phyloP scores from a whole-genome alignment of 2,329 filamentous ascomycete species.

The Laburnicola sp. region DNA sequence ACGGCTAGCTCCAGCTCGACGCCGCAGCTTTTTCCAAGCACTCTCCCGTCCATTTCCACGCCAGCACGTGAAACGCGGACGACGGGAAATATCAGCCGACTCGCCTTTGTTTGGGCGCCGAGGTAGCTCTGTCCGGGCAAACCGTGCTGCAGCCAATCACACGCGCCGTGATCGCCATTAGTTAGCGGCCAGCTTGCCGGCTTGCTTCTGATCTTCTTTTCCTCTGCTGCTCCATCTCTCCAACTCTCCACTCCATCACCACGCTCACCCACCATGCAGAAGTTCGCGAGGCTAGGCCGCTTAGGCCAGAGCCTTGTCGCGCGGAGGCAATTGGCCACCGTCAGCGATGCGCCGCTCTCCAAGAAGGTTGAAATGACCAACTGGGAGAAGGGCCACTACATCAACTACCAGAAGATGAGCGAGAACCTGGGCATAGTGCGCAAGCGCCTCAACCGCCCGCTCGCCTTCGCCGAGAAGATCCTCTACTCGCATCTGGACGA shows the following conservation, averaged over 20 bases:
- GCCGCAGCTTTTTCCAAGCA: constrained; percentile 19
- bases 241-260: constrained; percentile 46
- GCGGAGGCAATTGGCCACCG: constrained; percentile 74
- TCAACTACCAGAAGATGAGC: constrained; percentile 99
- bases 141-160: constrained; percentile 35
- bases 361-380: constrained; percentile 98
- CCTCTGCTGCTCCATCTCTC: constrained; percentile 35
- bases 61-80: constrained; percentile 38
- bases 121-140: constrained; percentile 26
- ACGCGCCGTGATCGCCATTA: constrained; percentile 33
- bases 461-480: constrained; percentile 47
- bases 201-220: constrained; percentile 44
- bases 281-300: constrained; percentile 70
- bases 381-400: constrained; percentile 93
- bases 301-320: constrained; percentile 66
- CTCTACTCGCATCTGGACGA: constrained; percentile 45
- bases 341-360: constrained; percentile 82
- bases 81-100: constrained; percentile 35
- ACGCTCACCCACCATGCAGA: constrained; percentile 63
- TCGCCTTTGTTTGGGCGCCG: constrained; percentile 28
- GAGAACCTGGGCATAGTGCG: constrained; percentile 95
- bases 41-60: too few relatives aligned
- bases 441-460: constrained; percentile 69
- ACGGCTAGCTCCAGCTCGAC: background rate
- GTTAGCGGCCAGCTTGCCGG: constrained; percentile 37